A percentile compares a stretch with the other conserved stretches of the same genome.
Evolutionary conservation across 345 rosid species (phyloP).

Genomic region (Arabidopsis suecica): DNA sequence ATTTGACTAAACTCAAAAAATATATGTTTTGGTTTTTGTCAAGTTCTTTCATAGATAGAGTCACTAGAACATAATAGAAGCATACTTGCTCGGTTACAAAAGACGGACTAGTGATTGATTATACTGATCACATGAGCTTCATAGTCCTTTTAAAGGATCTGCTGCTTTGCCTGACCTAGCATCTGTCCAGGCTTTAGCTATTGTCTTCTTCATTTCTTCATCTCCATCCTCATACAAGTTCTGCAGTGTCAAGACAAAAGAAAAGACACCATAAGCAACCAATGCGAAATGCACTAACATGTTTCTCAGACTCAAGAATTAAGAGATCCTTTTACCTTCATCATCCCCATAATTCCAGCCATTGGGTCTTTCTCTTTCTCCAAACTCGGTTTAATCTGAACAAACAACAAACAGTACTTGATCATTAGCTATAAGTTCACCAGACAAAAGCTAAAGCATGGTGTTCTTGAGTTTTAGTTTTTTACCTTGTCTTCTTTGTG

Average conservation of each 20-base stretch:
- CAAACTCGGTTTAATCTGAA: slow-evolving; percentile 78
- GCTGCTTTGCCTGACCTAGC: slow-evolving; percentile 90
- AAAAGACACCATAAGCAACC: neutral
- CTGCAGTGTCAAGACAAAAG: slow-evolving; percentile 41
- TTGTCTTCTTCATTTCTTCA: slow-evolving; percentile 90
- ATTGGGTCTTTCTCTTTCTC: slow-evolving; percentile 86
- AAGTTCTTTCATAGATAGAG: neutral
- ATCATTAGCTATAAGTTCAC: neutral
- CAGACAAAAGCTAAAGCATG: neutral
- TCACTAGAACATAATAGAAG: neutral
- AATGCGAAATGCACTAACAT: neutral
- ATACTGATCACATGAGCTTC: neutral
- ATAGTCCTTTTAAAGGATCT: slow-evolving; percentile 65
- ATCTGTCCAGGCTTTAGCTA: slow-evolving; percentile 99
- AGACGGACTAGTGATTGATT: neutral
- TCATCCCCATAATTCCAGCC: slow-evolving; percentile 97
- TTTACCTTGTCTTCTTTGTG: slow-evolving; percentile 91
- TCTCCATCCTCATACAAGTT: slow-evolving; percentile 97
- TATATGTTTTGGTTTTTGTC: neutral
- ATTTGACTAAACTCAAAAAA: neutral
- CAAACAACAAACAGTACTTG: neutral
- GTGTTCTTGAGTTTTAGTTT: neutral
- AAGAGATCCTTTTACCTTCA: slow-evolving; percentile 64
- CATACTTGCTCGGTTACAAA: neutral
- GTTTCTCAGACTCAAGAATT: neutral